These are phyloP conservation scores for Geranium rotundifolium DNA, from an alignment of 345 rosid species.

Conservation along the genomic window DNA sequence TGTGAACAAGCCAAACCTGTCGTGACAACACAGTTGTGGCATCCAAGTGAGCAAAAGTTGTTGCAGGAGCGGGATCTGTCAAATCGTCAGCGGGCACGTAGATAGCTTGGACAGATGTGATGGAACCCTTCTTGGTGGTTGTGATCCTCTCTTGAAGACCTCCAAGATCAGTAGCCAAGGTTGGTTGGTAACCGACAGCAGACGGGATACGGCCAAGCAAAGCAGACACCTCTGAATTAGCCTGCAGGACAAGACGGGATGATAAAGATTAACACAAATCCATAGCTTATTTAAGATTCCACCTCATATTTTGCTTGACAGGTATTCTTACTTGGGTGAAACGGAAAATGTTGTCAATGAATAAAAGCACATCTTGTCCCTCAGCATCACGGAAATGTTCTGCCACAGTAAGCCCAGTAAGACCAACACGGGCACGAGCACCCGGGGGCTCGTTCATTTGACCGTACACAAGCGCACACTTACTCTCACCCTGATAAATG, in stretches of 20 bases:
- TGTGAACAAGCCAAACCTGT: constrained; percentile 38
- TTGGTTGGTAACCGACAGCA: constrained; percentile 99
- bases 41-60: constrained; percentile 99
- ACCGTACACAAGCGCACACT: constrained; percentile 93
- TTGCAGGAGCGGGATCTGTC: constrained; percentile 99
- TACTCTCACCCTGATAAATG: constrained; percentile 63
- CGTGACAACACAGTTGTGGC: constrained; percentile 97
- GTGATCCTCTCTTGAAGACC: constrained; percentile 98
- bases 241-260: constrained; percentile 29
- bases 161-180: constrained; percentile 98
- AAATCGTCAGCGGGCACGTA: constrained; percentile 99
- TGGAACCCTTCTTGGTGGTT: constrained; percentile 97
- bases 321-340: constrained; percentile 58
- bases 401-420: constrained; percentile 93
- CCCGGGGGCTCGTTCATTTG: constrained; percentile 99
- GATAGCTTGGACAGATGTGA: constrained; percentile 96
- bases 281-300: background rate
- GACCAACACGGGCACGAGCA: constrained; percentile 99
- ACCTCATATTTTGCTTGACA: background rate
- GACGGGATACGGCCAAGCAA: constrained; percentile 98
- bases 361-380: constrained; percentile 97
- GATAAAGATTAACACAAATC: background rate
- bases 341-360: constrained; percentile 93
- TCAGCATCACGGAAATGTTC: constrained; percentile 99
- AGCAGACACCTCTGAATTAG: constrained; percentile 98